A percentile compares a stretch with the other conserved stretches of the same genome.
These are phyloP conservation scores for Hypomyces perniciosus DNA, from an alignment of 2,329 filamentous ascomycete species.

Conservation along the genomic window DNA sequence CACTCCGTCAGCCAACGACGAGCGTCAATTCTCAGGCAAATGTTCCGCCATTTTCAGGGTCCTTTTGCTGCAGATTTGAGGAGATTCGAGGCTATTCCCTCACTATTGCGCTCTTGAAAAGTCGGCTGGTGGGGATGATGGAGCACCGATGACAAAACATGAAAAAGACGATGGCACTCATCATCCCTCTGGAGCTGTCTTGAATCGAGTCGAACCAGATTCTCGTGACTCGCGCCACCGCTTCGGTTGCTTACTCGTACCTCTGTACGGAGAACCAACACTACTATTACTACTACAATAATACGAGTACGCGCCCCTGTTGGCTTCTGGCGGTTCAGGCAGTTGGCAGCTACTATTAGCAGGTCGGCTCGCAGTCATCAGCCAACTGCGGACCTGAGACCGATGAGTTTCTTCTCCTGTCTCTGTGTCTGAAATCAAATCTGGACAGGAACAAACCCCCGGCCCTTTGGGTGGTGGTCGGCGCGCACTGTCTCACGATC, in stretches of 20 bases:
- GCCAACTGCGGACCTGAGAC: too few species aligned
- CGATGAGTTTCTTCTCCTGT: not conserved
- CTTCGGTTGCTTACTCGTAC: not conserved
- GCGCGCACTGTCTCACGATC: conserved; percentile 13
- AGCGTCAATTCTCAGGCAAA: not conserved
- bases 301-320: too few species aligned
- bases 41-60: conserved; percentile 6
- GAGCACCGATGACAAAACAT: too few species aligned
- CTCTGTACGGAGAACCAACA: not conserved
- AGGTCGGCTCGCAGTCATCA: too few species aligned
- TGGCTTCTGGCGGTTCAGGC: too few species aligned
- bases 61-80: not conserved
- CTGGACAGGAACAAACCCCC: not conserved
- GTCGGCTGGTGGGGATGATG: too few species aligned
- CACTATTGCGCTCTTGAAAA: too few species aligned
- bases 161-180: not conserved
- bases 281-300: not conserved
- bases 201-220: not conserved
- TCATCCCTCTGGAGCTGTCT: not conserved
- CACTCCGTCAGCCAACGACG: too few species aligned
- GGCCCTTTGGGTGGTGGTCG: not conserved
- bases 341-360: too few species aligned
- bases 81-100: too few species aligned
- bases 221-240: not conserved
- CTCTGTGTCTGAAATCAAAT: not conserved